Evolutionary conservation across 2,329 filamentous ascomycete genomes (phyloP).

Genomic region (Botrytis galanthina): DNA sequence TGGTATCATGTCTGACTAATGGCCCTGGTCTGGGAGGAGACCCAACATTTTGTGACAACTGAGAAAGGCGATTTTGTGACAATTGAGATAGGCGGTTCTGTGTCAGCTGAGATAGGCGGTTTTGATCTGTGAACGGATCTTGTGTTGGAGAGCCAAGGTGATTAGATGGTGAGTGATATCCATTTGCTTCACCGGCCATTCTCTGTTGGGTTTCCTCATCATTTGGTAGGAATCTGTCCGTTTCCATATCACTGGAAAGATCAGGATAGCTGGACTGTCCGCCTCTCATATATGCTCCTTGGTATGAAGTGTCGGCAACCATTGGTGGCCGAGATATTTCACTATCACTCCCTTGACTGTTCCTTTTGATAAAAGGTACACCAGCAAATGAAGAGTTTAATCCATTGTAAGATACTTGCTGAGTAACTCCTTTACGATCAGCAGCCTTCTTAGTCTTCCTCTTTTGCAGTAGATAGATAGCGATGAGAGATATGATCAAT

Average conservation of each 20-base stretch:
- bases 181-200: slow-evolving; percentile 2
- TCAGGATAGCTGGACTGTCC: slow-evolving; percentile 21
- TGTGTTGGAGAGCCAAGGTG: slow-evolving; percentile 9
- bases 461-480: slow-evolving; percentile 23
- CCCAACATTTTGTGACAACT: neutral
- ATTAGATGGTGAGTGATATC: slow-evolving; percentile 3
- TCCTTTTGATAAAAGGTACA: slow-evolving; percentile 25
- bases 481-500: slow-evolving; percentile 26
- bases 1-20: slow-evolving; percentile 26
- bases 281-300: slow-evolving; percentile 23
- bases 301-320: slow-evolving; percentile 15
- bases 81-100: neutral
- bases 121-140: slow-evolving; percentile 17
- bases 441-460: slow-evolving; percentile 23
- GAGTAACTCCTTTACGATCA: slow-evolving; percentile 17
- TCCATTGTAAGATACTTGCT: slow-evolving; percentile 27
- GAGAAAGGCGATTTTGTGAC: neutral
- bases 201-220: slow-evolving; percentile 21
- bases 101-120: slow-evolving; percentile 6
- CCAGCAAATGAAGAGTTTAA: slow-evolving; percentile 29
- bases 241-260: slow-evolving; percentile 20
- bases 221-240: slow-evolving; percentile 22
- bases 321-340: slow-evolving; percentile 15
- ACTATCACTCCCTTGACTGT: slow-evolving; percentile 13
- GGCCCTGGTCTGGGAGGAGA: neutral